These are phyloP conservation scores for Colletotrichum tabaci DNA, from an alignment of 2,329 filamentous ascomycete species.

Conservation along the genomic window DNA sequence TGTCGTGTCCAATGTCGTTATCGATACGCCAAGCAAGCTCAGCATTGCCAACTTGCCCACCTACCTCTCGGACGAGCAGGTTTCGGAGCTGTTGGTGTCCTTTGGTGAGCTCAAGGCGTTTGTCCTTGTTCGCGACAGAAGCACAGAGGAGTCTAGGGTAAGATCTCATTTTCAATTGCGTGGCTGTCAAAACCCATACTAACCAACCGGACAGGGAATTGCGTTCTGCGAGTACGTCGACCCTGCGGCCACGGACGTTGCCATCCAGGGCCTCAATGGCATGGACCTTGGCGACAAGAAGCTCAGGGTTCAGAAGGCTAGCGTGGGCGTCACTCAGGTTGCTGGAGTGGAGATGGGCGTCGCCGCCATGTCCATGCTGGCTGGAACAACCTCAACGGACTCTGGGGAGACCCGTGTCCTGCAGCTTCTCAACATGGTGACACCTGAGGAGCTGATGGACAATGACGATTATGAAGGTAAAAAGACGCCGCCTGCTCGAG, in stretches of 20 bases:
- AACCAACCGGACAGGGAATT: constrained; percentile 77
- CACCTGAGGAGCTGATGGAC: constrained; percentile 93
- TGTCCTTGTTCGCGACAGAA: constrained; percentile 87
- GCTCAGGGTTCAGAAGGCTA: constrained; percentile 89
- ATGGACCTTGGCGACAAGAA: constrained; percentile 93
- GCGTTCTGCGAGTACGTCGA: constrained; percentile 97
- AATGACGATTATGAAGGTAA: constrained; percentile 95
- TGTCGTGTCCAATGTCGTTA: constrained; percentile 83
- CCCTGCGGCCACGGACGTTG: constrained; percentile 82
- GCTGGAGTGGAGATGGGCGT: constrained; percentile 94
- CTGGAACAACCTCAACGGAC: constrained; percentile 86
- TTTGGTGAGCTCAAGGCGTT: constrained; percentile 97
- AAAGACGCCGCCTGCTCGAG: constrained; percentile 41
- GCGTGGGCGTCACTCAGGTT: constrained; percentile 94
- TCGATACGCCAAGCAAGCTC: constrained; percentile 96
- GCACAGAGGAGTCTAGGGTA: constrained; percentile 89
- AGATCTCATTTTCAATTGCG: constrained; percentile 53
- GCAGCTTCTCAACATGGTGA: constrained; percentile 98
- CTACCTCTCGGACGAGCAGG: constrained; percentile 92
- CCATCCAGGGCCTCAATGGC: constrained; percentile 90
- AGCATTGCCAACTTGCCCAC: constrained; percentile 90
- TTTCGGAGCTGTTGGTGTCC: constrained; percentile 88
- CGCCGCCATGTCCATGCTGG: constrained; percentile 97
- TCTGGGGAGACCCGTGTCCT: constrained; percentile 87
- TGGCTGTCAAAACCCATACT: neutral